Conservation (phyloP, 768 basidiomycete genomes). For the Asterophora parasitica region DNA sequence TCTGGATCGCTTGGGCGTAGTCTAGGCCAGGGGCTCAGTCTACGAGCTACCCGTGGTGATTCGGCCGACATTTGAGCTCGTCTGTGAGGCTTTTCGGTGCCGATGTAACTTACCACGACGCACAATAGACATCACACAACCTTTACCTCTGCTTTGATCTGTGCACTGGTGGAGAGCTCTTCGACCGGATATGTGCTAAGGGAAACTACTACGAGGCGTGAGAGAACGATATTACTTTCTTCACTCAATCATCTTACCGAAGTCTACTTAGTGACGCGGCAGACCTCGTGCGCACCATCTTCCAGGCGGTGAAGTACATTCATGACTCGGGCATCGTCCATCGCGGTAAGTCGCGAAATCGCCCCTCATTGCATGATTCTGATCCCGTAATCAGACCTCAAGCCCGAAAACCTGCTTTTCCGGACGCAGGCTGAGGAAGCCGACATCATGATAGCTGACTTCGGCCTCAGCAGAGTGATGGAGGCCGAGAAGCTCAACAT, state of each 20-base stretch:
- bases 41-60: neutral
- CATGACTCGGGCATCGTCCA: slow-evolving; percentile 93
- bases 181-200: slow-evolving; percentile 96
- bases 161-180: slow-evolving; percentile 97
- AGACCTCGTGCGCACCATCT: slow-evolving; percentile 79
- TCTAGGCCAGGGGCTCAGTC: neutral
- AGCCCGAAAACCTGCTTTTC: slow-evolving; percentile 98
- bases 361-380: neutral
- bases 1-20: neutral
- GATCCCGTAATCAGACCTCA: slow-evolving; percentile 57
- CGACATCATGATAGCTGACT: slow-evolving; percentile 96
- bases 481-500: slow-evolving; percentile 83
- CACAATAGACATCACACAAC: slow-evolving; percentile 75
- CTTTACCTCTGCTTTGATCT: slow-evolving; percentile 94
- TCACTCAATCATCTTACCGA: slow-evolving; percentile 4
- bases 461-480: slow-evolving; percentile 88
- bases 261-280: slow-evolving; percentile 71
- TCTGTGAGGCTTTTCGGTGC: no score
- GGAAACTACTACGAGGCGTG: slow-evolving; percentile 95
- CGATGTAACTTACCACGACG: no score
- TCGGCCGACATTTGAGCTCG: neutral
- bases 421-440: slow-evolving; percentile 83
- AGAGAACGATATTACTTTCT: slow-evolving; percentile 16
- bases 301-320: slow-evolving; percentile 85
- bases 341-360: slow-evolving; percentile 45